A percentile compares a stretch with the other conserved stretches of the same genome.
Conservation (phyloP, 257 asterid species). For the Eucommia ulmoides region DNA sequence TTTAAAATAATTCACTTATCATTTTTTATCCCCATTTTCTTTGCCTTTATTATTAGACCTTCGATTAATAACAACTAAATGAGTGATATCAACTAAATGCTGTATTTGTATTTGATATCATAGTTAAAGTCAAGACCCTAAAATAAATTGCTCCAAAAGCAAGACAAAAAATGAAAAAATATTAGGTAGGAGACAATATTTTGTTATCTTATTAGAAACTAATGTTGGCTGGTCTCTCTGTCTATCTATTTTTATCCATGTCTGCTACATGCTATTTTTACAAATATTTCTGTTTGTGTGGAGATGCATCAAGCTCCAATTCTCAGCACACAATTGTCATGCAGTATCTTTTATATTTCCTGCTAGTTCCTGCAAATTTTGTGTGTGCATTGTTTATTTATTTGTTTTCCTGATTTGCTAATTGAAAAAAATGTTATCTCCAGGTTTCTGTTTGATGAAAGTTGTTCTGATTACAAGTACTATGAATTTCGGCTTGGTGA, state of each 20-base stretch:
- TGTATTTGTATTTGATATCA: too few relatives aligned
- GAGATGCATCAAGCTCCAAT: neutral
- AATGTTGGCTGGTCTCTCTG: too few relatives aligned
- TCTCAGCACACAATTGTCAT: neutral
- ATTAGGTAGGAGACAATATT: too few relatives aligned
- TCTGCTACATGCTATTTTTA: neutral
- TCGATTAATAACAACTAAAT: too few relatives aligned
- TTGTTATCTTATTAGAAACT: too few relatives aligned
- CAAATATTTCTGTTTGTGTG: neutral
- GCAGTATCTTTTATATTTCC: neutral
- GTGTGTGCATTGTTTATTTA: neutral
- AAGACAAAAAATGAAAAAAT: too few relatives aligned
- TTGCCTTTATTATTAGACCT: too few relatives aligned
- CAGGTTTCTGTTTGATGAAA: slow-evolving; percentile 75
- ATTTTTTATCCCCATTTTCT: too few relatives aligned
- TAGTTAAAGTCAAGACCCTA: too few relatives aligned
- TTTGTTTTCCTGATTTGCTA: slow-evolving; percentile 2
- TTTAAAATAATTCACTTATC: too few relatives aligned
- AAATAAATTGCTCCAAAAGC: too few relatives aligned
- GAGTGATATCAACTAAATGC: too few relatives aligned
- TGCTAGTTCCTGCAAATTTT: neutral
- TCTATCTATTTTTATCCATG: neutral
- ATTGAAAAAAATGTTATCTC: slow-evolving; percentile 3
- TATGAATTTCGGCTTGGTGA: slow-evolving; percentile 59
- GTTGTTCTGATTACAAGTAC: slow-evolving; percentile 71